Conservation (phyloP, 2,329 filamentous ascomycete genomes). For the Stemphylium lycopersici region DNA sequence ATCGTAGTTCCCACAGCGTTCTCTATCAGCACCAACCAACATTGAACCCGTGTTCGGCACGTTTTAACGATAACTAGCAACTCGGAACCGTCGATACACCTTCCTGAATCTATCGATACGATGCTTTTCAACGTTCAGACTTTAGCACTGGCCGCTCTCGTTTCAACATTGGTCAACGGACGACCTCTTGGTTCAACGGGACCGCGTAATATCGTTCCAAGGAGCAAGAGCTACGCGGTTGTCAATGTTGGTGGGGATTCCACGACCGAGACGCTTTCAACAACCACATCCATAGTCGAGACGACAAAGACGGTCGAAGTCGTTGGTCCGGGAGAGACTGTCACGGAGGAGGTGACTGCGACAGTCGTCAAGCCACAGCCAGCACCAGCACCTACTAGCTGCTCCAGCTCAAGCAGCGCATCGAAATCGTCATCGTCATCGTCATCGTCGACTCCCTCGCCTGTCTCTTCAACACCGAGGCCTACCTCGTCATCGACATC, state of each 20-base stretch:
- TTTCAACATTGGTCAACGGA: slow-evolving; percentile 30
- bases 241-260: slow-evolving; percentile 50
- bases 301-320: slow-evolving; percentile 37
- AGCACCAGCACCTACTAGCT: slow-evolving; percentile 18
- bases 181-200: slow-evolving; percentile 34
- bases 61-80: slow-evolving; percentile 13
- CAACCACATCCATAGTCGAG: slow-evolving; percentile 30
- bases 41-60: slow-evolving; percentile 13
- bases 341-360: slow-evolving; percentile 34
- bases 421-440: slow-evolving; percentile 8
- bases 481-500: slow-evolving; percentile 8
- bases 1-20: slow-evolving; percentile 11
- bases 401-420: slow-evolving; percentile 20
- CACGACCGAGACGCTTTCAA: slow-evolving; percentile 25
- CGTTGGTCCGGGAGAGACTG: slow-evolving; percentile 28
- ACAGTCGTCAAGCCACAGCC: slow-evolving; percentile 21
- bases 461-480: not conserved
- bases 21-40: slow-evolving; percentile 16
- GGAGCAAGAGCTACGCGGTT: slow-evolving; percentile 46
- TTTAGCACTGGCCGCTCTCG: slow-evolving; percentile 28
- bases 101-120: slow-evolving; percentile 18
- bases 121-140: slow-evolving; percentile 36
- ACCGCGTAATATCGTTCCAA: slow-evolving; percentile 23
- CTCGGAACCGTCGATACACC: slow-evolving; percentile 10
- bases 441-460: slow-evolving; percentile 1